Percentiles rank a stretch among this genome's conserved stretches.
Evolutionary conservation across 805 yeast genomes (phyloP).

Genomic region (Nakazawaea ambrosiae): DNA sequence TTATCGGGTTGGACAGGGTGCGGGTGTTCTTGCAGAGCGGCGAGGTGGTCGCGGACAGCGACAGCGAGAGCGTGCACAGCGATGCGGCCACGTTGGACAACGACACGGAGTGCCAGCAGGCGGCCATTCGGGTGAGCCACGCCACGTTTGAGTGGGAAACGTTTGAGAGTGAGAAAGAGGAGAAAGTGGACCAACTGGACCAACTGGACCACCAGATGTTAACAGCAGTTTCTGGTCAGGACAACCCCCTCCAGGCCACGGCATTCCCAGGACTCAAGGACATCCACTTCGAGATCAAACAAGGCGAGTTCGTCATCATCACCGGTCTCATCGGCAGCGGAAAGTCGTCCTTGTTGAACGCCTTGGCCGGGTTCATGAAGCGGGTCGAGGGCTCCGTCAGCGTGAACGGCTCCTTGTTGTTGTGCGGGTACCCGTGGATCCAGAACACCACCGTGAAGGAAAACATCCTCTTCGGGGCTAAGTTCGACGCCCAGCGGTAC

Average conservation of each 20-base stretch:
- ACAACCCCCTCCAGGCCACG: conserved; percentile 14
- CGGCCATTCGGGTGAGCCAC: conserved; percentile 43
- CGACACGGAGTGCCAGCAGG: conserved; percentile 12
- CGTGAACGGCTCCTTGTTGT: conserved; percentile 44
- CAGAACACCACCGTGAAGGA: conserved; percentile 75
- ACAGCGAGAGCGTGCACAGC: conserved; percentile 8
- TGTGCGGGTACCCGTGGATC: conserved; percentile 73
- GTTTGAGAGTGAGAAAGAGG: conserved; percentile 19
- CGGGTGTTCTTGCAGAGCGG: conserved; percentile 38
- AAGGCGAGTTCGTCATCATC: conserved; percentile 62
- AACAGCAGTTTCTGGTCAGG: no score
- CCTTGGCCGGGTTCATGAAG: conserved; percentile 67
- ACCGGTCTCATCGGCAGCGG: conserved; percentile 81
- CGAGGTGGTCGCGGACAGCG: conserved; percentile 31
- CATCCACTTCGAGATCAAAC: conserved; percentile 42
- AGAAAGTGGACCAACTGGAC: not conserved
- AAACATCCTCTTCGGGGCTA: conserved; percentile 63
- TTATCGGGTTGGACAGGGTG: conserved; percentile 52
- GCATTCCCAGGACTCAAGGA: conserved; percentile 40
- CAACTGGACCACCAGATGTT: not conserved
- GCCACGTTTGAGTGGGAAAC: conserved; percentile 71
- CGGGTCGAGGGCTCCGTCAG: conserved; percentile 43
- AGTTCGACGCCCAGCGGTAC: conserved; percentile 45
- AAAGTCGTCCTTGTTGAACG: conserved; percentile 64
- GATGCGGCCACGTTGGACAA: conserved; percentile 16